phyloP scores from a whole-genome alignment of 2,329 filamentous ascomycete genomes.

The Stagonosporopsis tanaceti region DNA sequence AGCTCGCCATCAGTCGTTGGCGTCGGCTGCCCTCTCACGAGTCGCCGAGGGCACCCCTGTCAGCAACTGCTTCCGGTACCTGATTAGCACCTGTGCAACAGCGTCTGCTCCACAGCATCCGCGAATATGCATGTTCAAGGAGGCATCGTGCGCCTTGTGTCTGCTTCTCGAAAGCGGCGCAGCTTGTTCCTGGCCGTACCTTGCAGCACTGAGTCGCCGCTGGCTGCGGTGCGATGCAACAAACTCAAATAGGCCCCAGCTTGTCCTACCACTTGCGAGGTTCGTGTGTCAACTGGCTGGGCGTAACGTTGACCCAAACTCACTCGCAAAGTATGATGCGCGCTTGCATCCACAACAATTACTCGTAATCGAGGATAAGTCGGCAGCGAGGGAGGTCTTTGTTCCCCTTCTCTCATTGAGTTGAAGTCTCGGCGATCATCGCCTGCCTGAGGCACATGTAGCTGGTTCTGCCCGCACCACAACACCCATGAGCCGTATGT shows the following conservation, averaged over 20 bases:
- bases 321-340: conserved; percentile 13
- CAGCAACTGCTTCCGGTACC: conserved; percentile 31
- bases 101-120: conserved; percentile 31
- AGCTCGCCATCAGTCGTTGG: conserved; percentile 23
- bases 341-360: conserved; percentile 3
- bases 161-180: conserved; percentile 40
- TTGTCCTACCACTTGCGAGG: conserved; percentile 29
- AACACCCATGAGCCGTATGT: conserved; percentile 23
- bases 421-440: not conserved
- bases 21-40: conserved; percentile 26
- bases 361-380: not conserved
- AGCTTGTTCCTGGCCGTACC: conserved; percentile 40
- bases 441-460: conserved; percentile 2
- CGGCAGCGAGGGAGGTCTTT: conserved; percentile 5
- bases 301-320: conserved; percentile 30
- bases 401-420: not conserved
- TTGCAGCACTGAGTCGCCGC: conserved; percentile 42
- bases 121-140: conserved; percentile 45
- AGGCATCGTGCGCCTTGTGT: conserved; percentile 37
- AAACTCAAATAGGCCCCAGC: conserved; percentile 36
- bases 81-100: conserved; percentile 36
- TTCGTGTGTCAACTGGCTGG: conserved; percentile 30
- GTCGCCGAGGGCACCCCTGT: conserved; percentile 32
- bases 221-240: conserved; percentile 38
- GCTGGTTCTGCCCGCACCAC: conserved; percentile 13